Evolutionary conservation across 495 filamentous ascomycete genomes (phyloP), one percentile per base, ranked within the genome.

Genomic region (Aspergillus affinis): DNA sequence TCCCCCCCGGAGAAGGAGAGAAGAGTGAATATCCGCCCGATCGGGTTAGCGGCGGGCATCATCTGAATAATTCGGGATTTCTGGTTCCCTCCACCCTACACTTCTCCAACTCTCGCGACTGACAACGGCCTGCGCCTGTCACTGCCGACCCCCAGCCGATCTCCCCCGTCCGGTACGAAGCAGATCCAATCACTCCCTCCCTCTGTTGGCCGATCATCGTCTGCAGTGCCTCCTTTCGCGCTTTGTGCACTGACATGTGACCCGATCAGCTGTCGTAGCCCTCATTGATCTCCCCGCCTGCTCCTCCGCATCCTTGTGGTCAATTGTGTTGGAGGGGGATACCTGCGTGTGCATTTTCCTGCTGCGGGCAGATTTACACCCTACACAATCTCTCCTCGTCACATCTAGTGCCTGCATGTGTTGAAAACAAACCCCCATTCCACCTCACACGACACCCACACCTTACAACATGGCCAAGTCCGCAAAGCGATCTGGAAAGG

Each of bases 391-490:
- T 41, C 6, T 41, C 48, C 51, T 51, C 50, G 13, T 32, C 41
- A 19, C 56, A 13, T 23, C 6, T 18, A 6, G 8, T 30, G 7
- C 36, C 21, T 48, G 26, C 27, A 56, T n/a, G 45, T 6, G 53
- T 23, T 52, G 51, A 52, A 48, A 48, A 30, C 49, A 6, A 55
- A 53, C 41, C 41, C 32, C 49, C 13, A 8, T 55, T n/a, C n/a
- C 53, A 21, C 13, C 10, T 49, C 51, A 62, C n/a, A 50, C 55
- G 45, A 60, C 15, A 27, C 4, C 23, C 23, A 26, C 45, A 55
- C 30, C 51, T 47, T 23, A 4, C 4, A 67, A 30, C 48, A 79
- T 79, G 77, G 69, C 72, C n/a, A 79, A 78, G 63, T 72, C 77
- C 47, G 70, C 75, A 21, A 65, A 72, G 58, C 70, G 73, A 51